phyloP scores from a whole-genome alignment of 1,284 basidiomycete genomes.

The Boletus calvinii region DNA sequence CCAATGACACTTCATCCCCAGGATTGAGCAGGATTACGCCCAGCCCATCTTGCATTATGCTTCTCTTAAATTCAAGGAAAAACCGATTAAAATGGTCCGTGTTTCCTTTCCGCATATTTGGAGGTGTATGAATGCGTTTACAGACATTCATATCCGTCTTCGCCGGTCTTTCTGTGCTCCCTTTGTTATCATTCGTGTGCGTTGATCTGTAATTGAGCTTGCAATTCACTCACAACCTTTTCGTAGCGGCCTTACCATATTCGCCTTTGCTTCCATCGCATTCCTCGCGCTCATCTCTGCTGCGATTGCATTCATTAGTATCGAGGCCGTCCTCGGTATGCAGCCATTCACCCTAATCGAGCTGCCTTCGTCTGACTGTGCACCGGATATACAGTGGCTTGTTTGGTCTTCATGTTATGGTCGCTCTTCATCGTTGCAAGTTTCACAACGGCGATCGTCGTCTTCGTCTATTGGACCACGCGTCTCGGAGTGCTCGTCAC shows the following conservation, averaged over 20 bases:
- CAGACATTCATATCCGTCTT: slow-evolving; percentile 37
- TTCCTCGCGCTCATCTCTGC: slow-evolving; percentile 32
- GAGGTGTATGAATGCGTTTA: slow-evolving; percentile 12
- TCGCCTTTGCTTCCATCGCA: slow-evolving; percentile 28
- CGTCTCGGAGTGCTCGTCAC: slow-evolving; percentile 36
- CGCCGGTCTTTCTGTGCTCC: slow-evolving; percentile 30
- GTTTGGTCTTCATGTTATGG: slow-evolving; percentile 28
- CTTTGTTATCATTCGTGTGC: slow-evolving; percentile 37
- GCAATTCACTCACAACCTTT: background rate
- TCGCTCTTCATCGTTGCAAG: slow-evolving; percentile 25
- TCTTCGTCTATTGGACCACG: slow-evolving; percentile 35
- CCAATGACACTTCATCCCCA: slow-evolving; percentile 7
- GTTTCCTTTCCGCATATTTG: background rate
- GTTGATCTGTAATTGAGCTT: slow-evolving; percentile 8
- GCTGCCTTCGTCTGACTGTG: slow-evolving; percentile 1
- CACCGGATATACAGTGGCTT: slow-evolving; percentile 14
- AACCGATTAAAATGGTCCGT: slow-evolving; percentile 28
- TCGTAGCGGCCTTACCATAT: slow-evolving; percentile 34
- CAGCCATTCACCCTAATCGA: background rate
- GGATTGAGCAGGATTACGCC: slow-evolving; percentile 35
- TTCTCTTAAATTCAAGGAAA: slow-evolving; percentile 23
- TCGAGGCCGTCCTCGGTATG: slow-evolving; percentile 29
- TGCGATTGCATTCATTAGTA: slow-evolving; percentile 15
- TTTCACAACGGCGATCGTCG: slow-evolving; percentile 26
- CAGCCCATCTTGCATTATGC: slow-evolving; percentile 24